Percentiles rank a stretch among this genome's conserved stretches.
Evolutionary conservation across 768 basidiomycete genomes (phyloP).

Genomic region (Pleurotus platypus): DNA sequence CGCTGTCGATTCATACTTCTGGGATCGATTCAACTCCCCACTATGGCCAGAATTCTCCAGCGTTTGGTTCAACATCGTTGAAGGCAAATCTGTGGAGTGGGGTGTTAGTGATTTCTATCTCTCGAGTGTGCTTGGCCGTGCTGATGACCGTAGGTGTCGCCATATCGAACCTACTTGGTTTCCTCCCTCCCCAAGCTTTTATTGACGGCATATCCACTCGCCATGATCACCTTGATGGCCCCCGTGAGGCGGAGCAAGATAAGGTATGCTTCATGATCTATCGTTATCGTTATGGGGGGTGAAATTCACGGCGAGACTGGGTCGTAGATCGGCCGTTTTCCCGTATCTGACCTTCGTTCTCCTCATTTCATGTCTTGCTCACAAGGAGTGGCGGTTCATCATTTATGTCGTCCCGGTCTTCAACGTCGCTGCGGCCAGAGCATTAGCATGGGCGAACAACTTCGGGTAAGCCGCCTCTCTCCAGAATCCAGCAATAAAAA

Average conservation of each 20-base stretch:
- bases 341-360: conserved; percentile 52
- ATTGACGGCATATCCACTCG: conserved; percentile 58
- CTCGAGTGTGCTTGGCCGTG: neutral
- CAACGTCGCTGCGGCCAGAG: conserved; percentile 76
- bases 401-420: conserved; percentile 81
- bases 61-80: conserved; percentile 79
- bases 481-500: neutral
- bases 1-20: conserved; percentile 81
- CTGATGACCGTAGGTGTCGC: conserved; percentile 53
- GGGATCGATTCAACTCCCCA: conserved; percentile 47
- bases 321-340: conserved; percentile 42
- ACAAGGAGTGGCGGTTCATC: conserved; percentile 99
- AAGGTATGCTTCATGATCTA: neutral
- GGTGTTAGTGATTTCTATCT: conserved; percentile 56
- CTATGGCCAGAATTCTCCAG: conserved; percentile 87
- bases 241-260: conserved; percentile 30
- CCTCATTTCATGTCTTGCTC: conserved; percentile 72
- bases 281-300: too few species aligned
- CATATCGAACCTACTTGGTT: conserved; percentile 62
- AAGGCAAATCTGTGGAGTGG: conserved; percentile 90
- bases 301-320: too few species aligned
- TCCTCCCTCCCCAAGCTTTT: conserved; percentile 76
- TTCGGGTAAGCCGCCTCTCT: conserved; percentile 40
- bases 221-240: conserved; percentile 41
- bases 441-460: conserved; percentile 43